phyloP scores from a whole-genome alignment of 768 basidiomycete genomes.

The Suillus subaureus region DNA sequence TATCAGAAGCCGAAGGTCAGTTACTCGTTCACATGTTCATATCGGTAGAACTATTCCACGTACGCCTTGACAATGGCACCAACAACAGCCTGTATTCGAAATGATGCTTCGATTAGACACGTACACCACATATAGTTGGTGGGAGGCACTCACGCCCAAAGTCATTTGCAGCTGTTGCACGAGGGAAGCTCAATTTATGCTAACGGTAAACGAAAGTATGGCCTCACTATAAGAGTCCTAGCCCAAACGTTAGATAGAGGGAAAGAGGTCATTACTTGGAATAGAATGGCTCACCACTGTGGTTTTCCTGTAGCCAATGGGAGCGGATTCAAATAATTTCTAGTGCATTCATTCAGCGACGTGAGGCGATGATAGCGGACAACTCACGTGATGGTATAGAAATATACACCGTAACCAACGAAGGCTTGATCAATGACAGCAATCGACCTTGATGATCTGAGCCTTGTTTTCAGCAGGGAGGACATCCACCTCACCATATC shows the following conservation, averaged over 20 bases:
- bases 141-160: constrained; percentile 33
- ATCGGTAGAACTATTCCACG: constrained; percentile 19
- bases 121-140: constrained; percentile 5
- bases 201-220: constrained; percentile 11
- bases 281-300: constrained; percentile 43
- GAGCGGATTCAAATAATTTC: constrained; percentile 42
- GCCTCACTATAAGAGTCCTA: constrained; percentile 53
- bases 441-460: constrained; percentile 20
- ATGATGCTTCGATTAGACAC: background rate
- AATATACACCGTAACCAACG: constrained; percentile 55
- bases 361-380: background rate
- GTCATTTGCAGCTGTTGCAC: constrained; percentile 45
- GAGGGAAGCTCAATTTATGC: constrained; percentile 3
- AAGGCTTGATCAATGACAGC: constrained; percentile 52
- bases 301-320: constrained; percentile 40
- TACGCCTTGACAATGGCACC: constrained; percentile 60
- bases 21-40: background rate
- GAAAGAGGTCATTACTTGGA: background rate
- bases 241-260: constrained; percentile 29
- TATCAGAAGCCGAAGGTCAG: constrained; percentile 21
- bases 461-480: background rate
- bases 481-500: constrained; percentile 31
- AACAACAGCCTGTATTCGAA: constrained; percentile 45
- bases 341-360: constrained; percentile 16
- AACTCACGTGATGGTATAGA: constrained; percentile 55